Percentiles rank a stretch among this genome's conserved stretches.
Conservation (phyloP, 2,329 filamentous ascomycete genomes). For the Cercospora sp. region DNA sequence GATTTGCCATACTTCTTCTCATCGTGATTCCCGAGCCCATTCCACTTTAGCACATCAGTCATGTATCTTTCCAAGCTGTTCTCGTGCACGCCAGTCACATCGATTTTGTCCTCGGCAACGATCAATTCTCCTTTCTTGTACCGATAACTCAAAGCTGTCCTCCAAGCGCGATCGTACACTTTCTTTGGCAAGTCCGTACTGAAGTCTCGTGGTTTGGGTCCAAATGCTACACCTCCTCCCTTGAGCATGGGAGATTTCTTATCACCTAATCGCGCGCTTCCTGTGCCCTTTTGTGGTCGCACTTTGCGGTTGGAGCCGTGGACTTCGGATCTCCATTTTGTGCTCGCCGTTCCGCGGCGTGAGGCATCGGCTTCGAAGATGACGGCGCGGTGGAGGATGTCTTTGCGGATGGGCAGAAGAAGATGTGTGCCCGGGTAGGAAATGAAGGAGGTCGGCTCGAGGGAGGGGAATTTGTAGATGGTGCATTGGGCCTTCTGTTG, state of each 20-base stretch:
- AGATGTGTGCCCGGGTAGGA: conserved; percentile 81
- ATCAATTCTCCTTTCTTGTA: conserved; percentile 85
- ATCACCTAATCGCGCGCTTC: conserved; percentile 74
- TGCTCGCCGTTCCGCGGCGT: conserved; percentile 80
- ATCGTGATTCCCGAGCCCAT: conserved; percentile 65
- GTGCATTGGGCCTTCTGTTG: conserved; percentile 71
- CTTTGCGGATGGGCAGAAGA: conserved; percentile 79
- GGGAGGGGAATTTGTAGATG: conserved; percentile 82
- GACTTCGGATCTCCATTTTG: conserved; percentile 80
- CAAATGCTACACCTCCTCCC: conserved; percentile 85
- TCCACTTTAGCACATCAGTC: conserved; percentile 65
- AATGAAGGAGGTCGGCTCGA: conserved; percentile 79
- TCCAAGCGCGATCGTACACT: conserved; percentile 93
- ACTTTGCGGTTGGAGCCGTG: conserved; percentile 81
- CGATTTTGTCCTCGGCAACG: conserved; percentile 76
- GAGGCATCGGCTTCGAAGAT: conserved; percentile 89
- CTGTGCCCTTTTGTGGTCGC: conserved; percentile 81
- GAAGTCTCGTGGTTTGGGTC: conserved; percentile 92
- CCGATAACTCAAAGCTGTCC: conserved; percentile 88
- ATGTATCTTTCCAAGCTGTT: conserved; percentile 56
- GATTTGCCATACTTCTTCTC: conserved; percentile 62
- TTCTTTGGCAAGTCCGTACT: conserved; percentile 78
- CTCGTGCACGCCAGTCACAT: conserved; percentile 51
- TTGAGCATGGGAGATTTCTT: conserved; percentile 77
- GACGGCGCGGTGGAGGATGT: conserved; percentile 89